A percentile compares a stretch with the other conserved stretches of the same genome.
phyloP scores from a whole-genome alignment of 768 basidiomycete species.

The Termitomyces sp. region DNA sequence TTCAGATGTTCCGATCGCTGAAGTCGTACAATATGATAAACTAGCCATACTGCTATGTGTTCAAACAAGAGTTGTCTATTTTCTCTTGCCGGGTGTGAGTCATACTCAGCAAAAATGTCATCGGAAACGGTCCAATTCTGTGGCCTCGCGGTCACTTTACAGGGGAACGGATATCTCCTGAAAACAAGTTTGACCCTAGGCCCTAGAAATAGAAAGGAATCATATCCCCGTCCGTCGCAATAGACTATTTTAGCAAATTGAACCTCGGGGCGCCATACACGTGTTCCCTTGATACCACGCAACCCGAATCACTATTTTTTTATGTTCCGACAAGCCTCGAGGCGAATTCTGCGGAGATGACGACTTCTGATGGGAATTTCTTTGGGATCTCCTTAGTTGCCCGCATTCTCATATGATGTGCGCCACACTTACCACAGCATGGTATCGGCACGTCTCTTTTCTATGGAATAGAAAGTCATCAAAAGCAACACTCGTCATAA shows the following conservation, averaged over 20 bases:
- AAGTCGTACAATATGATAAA: background rate
- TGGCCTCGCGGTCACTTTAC: background rate
- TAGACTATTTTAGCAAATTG: too few relatives aligned
- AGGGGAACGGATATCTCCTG: background rate
- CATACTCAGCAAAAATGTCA: background rate
- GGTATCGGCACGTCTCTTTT: background rate
- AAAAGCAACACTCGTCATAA: background rate
- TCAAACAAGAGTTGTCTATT: background rate
- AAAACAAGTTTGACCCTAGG: background rate
- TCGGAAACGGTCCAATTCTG: background rate
- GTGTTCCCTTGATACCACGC: background rate
- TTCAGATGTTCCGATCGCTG: background rate
- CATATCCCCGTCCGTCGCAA: background rate
- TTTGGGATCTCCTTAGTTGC: background rate
- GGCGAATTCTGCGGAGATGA: background rate
- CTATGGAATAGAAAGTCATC: background rate
- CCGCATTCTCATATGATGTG: background rate
- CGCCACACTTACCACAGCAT: background rate
- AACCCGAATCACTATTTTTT: background rate
- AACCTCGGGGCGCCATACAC: background rate
- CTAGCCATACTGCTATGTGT: background rate
- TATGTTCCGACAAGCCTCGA: background rate
- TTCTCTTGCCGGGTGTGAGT: background rate
- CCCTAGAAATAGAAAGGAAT: background rate
- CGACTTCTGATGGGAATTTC: background rate